phyloP scores from a whole-genome alignment of 257 asterid species.

The Nicotiana attenuata region DNA sequence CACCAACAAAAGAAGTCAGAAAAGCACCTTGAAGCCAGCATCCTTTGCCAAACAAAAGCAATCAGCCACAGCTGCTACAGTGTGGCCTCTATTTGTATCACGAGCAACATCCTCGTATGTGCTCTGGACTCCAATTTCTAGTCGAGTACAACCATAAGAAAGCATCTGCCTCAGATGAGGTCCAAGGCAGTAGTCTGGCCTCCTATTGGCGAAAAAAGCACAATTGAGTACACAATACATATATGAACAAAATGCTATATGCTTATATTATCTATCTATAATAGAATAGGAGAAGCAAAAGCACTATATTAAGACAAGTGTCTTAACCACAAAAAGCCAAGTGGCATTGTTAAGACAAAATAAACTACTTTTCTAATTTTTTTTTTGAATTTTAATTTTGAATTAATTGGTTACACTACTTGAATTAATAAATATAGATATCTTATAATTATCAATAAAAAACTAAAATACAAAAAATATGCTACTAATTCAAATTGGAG shows the following conservation, averaged over 20 bases:
- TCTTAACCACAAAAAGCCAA: too few species aligned
- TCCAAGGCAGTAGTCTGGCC: constrained; percentile 99
- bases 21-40: constrained; percentile 91
- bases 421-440: too few species aligned
- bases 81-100: constrained; percentile 96
- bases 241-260: not conserved
- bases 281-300: too few species aligned
- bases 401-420: too few species aligned
- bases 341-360: too few species aligned
- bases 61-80: constrained; percentile 99
- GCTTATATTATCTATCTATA: not conserved
- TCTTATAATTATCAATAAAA: too few species aligned
- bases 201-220: constrained; percentile 37
- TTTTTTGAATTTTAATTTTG: too few species aligned
- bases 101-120: constrained; percentile 99
- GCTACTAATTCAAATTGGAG: too few species aligned
- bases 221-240: constrained; percentile 16
- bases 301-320: too few species aligned
- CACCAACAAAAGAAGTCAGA: constrained; percentile 10
- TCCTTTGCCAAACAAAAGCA: constrained; percentile 98
- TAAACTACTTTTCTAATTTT: too few species aligned
- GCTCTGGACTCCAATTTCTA: constrained; percentile 99
- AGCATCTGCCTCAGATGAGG: constrained; percentile 99
- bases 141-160: constrained; percentile 87
- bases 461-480: too few species aligned